Percentiles rank a stretch among this genome's conserved stretches.
Conservation (phyloP, 371 early-diverging fungal genomes). For the Basidiobolus meristosporus region DNA sequence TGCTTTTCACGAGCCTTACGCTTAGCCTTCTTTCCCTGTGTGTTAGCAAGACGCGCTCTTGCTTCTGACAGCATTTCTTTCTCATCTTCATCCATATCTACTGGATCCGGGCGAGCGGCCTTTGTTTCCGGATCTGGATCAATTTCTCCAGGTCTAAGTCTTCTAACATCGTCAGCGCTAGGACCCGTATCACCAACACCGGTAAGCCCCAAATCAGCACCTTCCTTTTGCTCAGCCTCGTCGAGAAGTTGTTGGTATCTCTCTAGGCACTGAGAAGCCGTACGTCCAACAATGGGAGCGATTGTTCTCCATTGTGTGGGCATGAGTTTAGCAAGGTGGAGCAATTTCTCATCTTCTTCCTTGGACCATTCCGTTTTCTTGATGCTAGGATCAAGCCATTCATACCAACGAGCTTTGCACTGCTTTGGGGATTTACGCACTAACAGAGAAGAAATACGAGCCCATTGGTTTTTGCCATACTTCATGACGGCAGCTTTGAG, state of each 20-base stretch:
- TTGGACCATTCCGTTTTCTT: slow-evolving; percentile 97
- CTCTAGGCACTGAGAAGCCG: slow-evolving; percentile 95
- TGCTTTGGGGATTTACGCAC: slow-evolving; percentile 92
- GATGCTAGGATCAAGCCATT: slow-evolving; percentile 96
- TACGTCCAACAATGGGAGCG: slow-evolving; percentile 92
- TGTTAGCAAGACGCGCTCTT: slow-evolving; percentile 92
- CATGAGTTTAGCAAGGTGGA: slow-evolving; percentile 94
- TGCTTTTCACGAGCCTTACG: slow-evolving; percentile 95
- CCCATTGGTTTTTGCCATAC: slow-evolving; percentile 98
- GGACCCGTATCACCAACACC: slow-evolving; percentile 56
- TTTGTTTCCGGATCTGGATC: slow-evolving; percentile 94
- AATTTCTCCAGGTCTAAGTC: slow-evolving; percentile 86
- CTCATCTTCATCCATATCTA: slow-evolving; percentile 96
- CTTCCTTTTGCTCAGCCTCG: slow-evolving; percentile 72
- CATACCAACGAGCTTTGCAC: slow-evolving; percentile 97
- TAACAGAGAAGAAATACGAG: slow-evolving; percentile 88
- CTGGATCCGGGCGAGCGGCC: slow-evolving; percentile 93
- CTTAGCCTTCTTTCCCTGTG: slow-evolving; percentile 97
- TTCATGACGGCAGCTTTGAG: slow-evolving; percentile 95
- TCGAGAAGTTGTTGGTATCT: slow-evolving; percentile 88
- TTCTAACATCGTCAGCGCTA: slow-evolving; percentile 55
- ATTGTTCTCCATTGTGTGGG: slow-evolving; percentile 99
- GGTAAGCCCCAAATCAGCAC: slow-evolving; percentile 37
- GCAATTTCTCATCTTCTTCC: slow-evolving; percentile 92
- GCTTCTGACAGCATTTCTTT: slow-evolving; percentile 98